Base-by-base conservation (phyloP, 2,329 filamentous ascomycete genomes). In the Diplocarpon mali region DNA sequence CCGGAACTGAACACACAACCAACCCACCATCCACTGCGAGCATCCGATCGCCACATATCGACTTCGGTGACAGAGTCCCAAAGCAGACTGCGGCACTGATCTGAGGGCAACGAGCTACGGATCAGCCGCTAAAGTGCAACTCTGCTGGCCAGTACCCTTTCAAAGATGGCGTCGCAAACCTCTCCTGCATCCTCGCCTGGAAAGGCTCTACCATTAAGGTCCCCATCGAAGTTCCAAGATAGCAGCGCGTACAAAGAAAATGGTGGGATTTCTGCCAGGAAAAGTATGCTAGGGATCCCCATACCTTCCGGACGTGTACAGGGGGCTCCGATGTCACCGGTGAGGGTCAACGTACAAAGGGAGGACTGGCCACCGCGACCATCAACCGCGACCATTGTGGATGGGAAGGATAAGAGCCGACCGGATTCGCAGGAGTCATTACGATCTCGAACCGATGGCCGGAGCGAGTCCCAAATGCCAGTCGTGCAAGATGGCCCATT, bases 271-370 rank as follows among this genome's bases (percentile, higher is more conserved):
- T n/a, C 27, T 13, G 29, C 24, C 30, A 44, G 52, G 34, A 56
- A 58, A 42, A 41, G 47, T 31, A 35, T 57, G 28, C 48, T 53
- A 11, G 29, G 40, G 10, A 50, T 56, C 40, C 48, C 56, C 12
- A 53, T 56, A 32, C 52, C 51, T 4, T 44, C 49, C 35, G 56
- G 53, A 12, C 51, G 67, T 47, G 63, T 77, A 47, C 68, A 69
- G 49, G 68, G 71, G 40, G 67, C 69, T 13, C 75, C 75, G 27
- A 65, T 70, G 24, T 78, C 76, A 34, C 75, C 76, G 14, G 72
- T 76, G 45, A 68, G 65, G 46, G 67, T 78, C 43, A 75, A 72
- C 55, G 69, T 73, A 44, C 70, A 71, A 40, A 62, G 67, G 17
- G 72, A 73, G 35, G 67, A 71, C 57, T 76, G 70, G 70, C 65